Conservation (phyloP, 306 rosid genomes). For the Geum urbanum region DNA sequence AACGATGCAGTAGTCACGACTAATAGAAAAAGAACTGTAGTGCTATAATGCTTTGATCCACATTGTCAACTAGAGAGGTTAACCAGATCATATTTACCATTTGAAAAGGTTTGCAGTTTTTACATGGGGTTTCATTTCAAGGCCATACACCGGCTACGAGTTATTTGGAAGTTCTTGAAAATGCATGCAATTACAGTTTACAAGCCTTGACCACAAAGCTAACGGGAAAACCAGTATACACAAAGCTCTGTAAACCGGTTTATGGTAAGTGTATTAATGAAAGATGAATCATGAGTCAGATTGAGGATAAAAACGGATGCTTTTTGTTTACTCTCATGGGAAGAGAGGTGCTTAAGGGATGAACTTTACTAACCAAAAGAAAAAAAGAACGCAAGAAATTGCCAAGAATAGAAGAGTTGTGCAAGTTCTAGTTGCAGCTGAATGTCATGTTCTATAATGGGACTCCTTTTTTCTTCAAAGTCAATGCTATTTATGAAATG, state of each 20-base stretch:
- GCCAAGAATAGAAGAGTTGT: neutral
- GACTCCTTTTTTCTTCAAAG: constrained; percentile 3
- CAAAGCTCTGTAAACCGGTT: too few relatives aligned
- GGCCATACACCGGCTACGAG: too few relatives aligned
- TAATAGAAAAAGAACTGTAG: neutral
- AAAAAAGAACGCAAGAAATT: neutral
- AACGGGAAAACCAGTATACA: too few relatives aligned
- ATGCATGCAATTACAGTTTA: too few relatives aligned
- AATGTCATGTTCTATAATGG: neutral
- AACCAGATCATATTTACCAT: neutral
- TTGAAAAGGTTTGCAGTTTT: neutral
- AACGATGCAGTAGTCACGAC: neutral
- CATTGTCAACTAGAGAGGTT: neutral
- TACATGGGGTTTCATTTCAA: too few relatives aligned
- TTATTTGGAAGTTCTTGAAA: too few relatives aligned
- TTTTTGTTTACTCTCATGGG: neutral
- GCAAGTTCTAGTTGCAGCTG: neutral
- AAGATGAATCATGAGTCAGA: too few relatives aligned
- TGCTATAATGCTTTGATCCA: too few relatives aligned
- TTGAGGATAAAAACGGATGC: too few relatives aligned
- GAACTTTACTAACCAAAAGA: neutral
- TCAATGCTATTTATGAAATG: constrained; percentile 5
- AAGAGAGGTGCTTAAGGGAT: neutral
- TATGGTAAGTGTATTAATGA: too few relatives aligned
- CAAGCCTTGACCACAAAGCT: too few relatives aligned